Evolutionary conservation across 2,329 filamentous ascomycete species (phyloP).

Genomic region (Hypoxylon sp.): DNA sequence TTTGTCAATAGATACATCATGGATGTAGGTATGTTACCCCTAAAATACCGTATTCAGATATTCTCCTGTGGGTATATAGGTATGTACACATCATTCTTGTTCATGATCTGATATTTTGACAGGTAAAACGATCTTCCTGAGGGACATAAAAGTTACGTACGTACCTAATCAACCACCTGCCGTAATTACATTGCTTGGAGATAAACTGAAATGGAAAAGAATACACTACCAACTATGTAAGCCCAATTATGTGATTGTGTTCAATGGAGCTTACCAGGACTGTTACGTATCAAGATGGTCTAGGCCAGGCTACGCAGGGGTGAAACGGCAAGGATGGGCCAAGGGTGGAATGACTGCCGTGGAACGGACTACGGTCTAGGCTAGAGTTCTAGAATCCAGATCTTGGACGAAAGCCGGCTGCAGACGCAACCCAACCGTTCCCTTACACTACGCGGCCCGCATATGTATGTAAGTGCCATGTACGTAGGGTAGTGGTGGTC

Average conservation of each 20-base stretch:
- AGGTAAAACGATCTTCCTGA: not conserved
- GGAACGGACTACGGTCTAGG: conserved; percentile 47
- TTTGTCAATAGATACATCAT: not conserved
- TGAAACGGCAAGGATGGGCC: conserved; percentile 37
- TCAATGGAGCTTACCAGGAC: conserved; percentile 23
- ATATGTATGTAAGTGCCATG: conserved; percentile 26
- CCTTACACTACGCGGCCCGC: conserved; percentile 34
- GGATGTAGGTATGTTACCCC: not conserved
- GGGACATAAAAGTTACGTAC: not conserved
- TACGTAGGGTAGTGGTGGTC: conserved; percentile 11
- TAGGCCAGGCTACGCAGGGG: conserved; percentile 46
- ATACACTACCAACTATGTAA: not conserved
- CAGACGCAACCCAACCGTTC: conserved; percentile 37
- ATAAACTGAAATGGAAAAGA: not conserved
- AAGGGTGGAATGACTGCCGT: conserved; percentile 43
- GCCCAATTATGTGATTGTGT: conserved; percentile 3
- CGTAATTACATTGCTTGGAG: not conserved
- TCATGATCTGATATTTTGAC: not conserved
- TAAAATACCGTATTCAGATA: not conserved
- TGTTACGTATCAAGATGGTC: conserved; percentile 31
- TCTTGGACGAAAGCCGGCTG: conserved; percentile 24
- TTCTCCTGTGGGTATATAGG: not conserved
- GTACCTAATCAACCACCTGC: not conserved
- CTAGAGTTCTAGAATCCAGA: conserved; percentile 39
- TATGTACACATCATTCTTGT: not conserved